Percentiles rank a stretch among this genome's conserved stretches.
These are phyloP conservation scores for Escallonia herrerae DNA, from an alignment of 129 eudicot species.

Conservation along the genomic window DNA sequence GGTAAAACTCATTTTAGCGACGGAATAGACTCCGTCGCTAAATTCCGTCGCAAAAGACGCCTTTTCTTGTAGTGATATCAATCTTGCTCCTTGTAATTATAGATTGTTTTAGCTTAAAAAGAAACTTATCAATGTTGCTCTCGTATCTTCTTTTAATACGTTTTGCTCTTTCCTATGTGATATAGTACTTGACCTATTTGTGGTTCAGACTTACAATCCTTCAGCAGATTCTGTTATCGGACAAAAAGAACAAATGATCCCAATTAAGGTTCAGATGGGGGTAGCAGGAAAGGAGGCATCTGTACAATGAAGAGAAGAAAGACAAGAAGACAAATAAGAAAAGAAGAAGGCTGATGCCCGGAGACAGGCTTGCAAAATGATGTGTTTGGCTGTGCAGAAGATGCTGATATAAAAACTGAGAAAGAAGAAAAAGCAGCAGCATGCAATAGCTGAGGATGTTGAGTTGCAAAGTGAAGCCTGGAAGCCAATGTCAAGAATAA, in stretches of 20 bases:
- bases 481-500: constrained; percentile 41
- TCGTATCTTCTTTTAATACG: not conserved
- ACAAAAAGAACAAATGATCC: constrained; percentile 34
- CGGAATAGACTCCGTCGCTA: too few species aligned
- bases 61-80: too few species aligned
- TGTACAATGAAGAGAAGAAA: constrained; percentile 7
- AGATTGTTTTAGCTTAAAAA: not conserved
- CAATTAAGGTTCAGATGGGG: too few species aligned
- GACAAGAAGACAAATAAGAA: constrained; percentile 21
- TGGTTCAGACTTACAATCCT: constrained; percentile 51
- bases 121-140: not conserved
- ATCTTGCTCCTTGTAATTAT: not conserved
- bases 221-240: constrained; percentile 70
- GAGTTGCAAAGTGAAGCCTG: too few species aligned
- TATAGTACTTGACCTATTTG: not conserved
- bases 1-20: too few species aligned
- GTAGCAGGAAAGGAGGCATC: not conserved
- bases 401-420: constrained; percentile 36
- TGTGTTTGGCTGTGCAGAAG: not conserved
- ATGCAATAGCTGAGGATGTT: too few species aligned
- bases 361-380: not conserved
- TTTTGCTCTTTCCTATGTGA: too few species aligned
- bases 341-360: not conserved
- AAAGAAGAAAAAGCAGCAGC: constrained; percentile 38
- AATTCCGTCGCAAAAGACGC: too few species aligned